Base-by-base conservation (phyloP, 208 protist genomes). In the Acanthamoeba culbertsoni region DNA sequence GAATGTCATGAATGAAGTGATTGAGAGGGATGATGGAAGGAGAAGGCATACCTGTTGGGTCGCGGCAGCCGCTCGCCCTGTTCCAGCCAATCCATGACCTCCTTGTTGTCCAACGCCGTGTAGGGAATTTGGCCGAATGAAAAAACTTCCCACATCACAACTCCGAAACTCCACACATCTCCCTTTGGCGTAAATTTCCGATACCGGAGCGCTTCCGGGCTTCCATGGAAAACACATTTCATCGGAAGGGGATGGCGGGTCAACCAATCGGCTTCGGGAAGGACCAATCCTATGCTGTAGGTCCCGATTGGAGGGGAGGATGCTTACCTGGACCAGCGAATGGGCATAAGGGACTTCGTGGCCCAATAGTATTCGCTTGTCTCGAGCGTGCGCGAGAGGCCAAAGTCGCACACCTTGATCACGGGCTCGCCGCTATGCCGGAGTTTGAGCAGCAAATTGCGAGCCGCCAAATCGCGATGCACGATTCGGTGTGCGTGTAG, bases 361-460 rank as follows among this genome's bases (percentile, higher is more conserved):
- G 40, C 46, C 46, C 40, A 57, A 28, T 77, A 48, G 42, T 92
- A 68, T 12, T 92, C 86, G 23, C 43, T 48, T 28, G 35, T 57
- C 51, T 45, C 86, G 7, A 75, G 42, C 35, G 57, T 77, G 2
- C 86, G 51, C 40, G 86, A 92, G 7, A 92, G 86, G 23, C 86
- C 86, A 73, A 92, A 92, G 42, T 92, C 86, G 35, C 86, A 92
- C 55, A 92, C 86, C 86, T 92, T 92, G 53, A 92, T 55, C 43
- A 68, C 62, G 37, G 23, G 59, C 14, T 77, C 86, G 26, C 86
- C 86, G n/a, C 23, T n/a, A 26, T 75, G 42, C 12, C 62, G 53
- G 8, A 75, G 53, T 43, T 92, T 55, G 43, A 92, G 57, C 5
- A 92, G 86, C 4, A 92, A 37, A 26, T 92, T 92, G 14, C 86